A percentile compares a stretch with the other conserved stretches of the same genome.
Evolutionary conservation across 768 basidiomycete genomes (phyloP).

Genomic region (Serendipita indica): DNA sequence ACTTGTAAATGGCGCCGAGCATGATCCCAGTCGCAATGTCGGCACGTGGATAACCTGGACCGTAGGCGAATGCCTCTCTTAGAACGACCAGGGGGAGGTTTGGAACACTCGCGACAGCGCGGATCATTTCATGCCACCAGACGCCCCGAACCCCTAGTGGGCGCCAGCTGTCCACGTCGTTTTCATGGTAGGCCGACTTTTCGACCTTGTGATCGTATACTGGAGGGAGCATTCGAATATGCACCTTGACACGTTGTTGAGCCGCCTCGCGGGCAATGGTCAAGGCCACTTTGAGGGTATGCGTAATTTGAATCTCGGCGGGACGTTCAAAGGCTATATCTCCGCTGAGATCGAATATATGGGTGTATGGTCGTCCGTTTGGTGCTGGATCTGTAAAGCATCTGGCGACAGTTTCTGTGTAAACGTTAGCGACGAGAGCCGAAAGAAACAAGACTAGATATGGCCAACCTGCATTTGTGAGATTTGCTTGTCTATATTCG

Average conservation of each 20-base stretch:
- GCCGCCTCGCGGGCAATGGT: conserved; percentile 64
- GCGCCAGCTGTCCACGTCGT: conserved; percentile 39
- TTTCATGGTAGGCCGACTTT: conserved; percentile 53
- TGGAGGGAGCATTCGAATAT: conserved; percentile 60
- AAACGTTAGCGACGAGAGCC: background rate
- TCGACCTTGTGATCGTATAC: conserved; percentile 55
- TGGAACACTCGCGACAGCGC: conserved; percentile 17
- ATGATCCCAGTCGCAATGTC: conserved; percentile 56
- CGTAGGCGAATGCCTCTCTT: conserved; percentile 61
- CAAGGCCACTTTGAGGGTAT: conserved; percentile 54
- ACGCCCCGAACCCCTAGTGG: conserved; percentile 54
- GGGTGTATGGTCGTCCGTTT: conserved; percentile 48
- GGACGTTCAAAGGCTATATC: conserved; percentile 62
- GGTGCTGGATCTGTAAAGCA: conserved; percentile 52
- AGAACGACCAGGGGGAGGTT: conserved; percentile 46
- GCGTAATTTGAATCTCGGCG: conserved; percentile 66
- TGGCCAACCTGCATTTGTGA: conserved; percentile 52
- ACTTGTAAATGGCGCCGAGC: conserved; percentile 66
- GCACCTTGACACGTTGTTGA: conserved; percentile 62
- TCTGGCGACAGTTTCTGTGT: conserved; percentile 48
- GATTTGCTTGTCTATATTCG: conserved; percentile 70
- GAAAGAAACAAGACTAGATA: conserved; percentile 11
- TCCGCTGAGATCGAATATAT: conserved; percentile 77
- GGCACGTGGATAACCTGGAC: conserved; percentile 64
- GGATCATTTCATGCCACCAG: conserved; percentile 80